A percentile compares a stretch with the other conserved stretches of the same genome.
These are phyloP conservation scores for Fraxinus velutina DNA, from an alignment of 305 asterid species.

Conservation along the genomic window DNA sequence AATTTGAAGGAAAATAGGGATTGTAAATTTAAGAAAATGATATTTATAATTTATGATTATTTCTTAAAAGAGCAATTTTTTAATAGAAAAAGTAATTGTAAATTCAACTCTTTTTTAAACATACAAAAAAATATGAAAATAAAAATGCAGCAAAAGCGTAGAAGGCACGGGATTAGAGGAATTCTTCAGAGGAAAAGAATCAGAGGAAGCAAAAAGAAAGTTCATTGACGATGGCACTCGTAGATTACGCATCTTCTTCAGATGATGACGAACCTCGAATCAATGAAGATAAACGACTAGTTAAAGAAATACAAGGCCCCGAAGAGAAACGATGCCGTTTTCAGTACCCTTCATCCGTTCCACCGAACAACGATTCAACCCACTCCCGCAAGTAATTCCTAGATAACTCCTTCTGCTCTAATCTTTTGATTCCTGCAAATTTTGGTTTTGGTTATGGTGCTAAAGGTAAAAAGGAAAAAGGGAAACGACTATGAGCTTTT, in stretches of 20 bases:
- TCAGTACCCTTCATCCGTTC: slow-evolving; percentile 24
- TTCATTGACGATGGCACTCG: slow-evolving; percentile 56
- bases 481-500: slow-evolving; percentile 4
- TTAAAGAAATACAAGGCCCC: neutral
- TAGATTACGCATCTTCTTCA: slow-evolving; percentile 72
- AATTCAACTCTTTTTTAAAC: too few species aligned
- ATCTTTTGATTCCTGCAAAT: neutral
- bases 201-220: neutral
- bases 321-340: slow-evolving; percentile 29
- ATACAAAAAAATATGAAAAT: neutral
- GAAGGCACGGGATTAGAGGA: neutral
- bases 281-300: slow-evolving; percentile 13
- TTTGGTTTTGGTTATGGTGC: neutral
- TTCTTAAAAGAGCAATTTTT: too few species aligned
- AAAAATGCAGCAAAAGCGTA: neutral
- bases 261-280: slow-evolving; percentile 46
- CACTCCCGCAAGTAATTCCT: slow-evolving; percentile 31
- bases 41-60: too few species aligned
- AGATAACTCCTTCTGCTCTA: neutral
- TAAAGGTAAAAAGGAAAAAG: neutral
- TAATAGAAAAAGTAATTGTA: too few species aligned
- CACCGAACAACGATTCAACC: slow-evolving; percentile 19
- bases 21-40: too few species aligned
- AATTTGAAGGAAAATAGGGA: too few species aligned
- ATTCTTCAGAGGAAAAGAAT: neutral